phyloP scores from a whole-genome alignment of 768 basidiomycete genomes.

The Lactarius sp. region DNA sequence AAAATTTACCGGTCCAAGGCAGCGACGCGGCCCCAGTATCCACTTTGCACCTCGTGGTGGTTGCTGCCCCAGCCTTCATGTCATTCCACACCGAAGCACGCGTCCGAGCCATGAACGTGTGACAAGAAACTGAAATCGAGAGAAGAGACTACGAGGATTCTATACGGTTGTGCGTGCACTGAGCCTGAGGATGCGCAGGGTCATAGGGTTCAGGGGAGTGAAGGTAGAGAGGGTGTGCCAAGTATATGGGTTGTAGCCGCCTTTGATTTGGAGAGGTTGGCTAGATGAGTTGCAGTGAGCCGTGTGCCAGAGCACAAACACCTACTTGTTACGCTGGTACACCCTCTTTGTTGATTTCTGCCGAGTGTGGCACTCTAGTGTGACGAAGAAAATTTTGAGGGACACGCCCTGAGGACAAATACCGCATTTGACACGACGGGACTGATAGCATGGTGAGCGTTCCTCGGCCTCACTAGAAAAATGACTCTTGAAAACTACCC shows the following conservation, averaged over 20 bases:
- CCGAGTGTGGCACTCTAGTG: too few species aligned
- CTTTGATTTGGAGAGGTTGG: constrained; percentile 29
- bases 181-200: constrained; percentile 30
- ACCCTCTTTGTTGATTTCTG: too few species aligned
- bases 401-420: too few species aligned
- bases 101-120: constrained; percentile 49
- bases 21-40: constrained; percentile 81
- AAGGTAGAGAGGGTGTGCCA: constrained; percentile 80
- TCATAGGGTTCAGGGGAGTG: constrained; percentile 65
- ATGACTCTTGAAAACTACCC: too few species aligned
- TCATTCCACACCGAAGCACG: constrained; percentile 79
- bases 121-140: constrained; percentile 93
- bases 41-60: too few species aligned
- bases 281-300: too few species aligned
- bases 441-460: too few species aligned
- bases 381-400: too few species aligned
- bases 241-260: constrained; percentile 60
- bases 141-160: constrained; percentile 84
- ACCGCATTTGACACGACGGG: too few species aligned
- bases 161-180: constrained; percentile 50
- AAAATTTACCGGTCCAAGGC: constrained; percentile 37
- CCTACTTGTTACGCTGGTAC: too few species aligned
- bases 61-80: constrained; percentile 41
- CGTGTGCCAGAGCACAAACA: too few species aligned
- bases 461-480: too few species aligned